phyloP scores from a whole-genome alignment of 768 basidiomycete species.

The Russula emetica region DNA sequence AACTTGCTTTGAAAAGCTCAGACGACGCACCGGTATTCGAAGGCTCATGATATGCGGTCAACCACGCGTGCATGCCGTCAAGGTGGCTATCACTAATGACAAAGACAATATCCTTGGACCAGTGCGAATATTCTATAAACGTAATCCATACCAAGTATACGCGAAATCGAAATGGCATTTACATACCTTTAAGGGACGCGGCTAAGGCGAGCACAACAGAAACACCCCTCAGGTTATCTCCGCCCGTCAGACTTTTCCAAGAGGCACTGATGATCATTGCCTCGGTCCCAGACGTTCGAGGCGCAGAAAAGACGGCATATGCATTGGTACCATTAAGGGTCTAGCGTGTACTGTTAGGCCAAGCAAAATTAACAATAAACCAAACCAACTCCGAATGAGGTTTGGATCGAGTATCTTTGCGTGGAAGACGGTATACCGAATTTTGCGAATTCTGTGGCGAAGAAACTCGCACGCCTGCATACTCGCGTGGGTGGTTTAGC shows the following conservation, averaged over 20 bases:
- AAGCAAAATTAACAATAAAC: not conserved
- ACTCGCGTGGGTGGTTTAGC: constrained; percentile 14
- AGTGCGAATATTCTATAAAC: constrained; percentile 70
- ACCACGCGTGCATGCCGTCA: constrained; percentile 92
- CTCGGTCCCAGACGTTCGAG: constrained; percentile 89
- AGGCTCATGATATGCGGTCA: constrained; percentile 74
- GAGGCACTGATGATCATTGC: constrained; percentile 90
- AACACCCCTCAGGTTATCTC: constrained; percentile 80
- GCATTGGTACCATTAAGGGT: constrained; percentile 65
- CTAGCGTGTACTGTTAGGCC: constrained; percentile 36
- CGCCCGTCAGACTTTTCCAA: constrained; percentile 69
- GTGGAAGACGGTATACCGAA: constrained; percentile 67
- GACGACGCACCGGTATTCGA: constrained; percentile 56
- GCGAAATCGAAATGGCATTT: not conserved
- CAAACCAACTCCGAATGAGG: constrained; percentile 47
- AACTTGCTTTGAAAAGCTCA: not conserved
- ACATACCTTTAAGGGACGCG: constrained; percentile 72
- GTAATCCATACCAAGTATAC: not conserved
- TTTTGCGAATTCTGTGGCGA: constrained; percentile 63
- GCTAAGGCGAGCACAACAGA: constrained; percentile 85
- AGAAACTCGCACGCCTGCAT: constrained; percentile 58
- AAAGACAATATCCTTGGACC: constrained; percentile 93
- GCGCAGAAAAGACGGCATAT: constrained; percentile 77
- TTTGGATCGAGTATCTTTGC: constrained; percentile 61
- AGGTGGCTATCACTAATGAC: constrained; percentile 84